A percentile compares a stretch with the other conserved stretches of the same genome.
Conservation (phyloP, 2,329 filamentous ascomycete species). For the Colletotrichum sp. region DNA sequence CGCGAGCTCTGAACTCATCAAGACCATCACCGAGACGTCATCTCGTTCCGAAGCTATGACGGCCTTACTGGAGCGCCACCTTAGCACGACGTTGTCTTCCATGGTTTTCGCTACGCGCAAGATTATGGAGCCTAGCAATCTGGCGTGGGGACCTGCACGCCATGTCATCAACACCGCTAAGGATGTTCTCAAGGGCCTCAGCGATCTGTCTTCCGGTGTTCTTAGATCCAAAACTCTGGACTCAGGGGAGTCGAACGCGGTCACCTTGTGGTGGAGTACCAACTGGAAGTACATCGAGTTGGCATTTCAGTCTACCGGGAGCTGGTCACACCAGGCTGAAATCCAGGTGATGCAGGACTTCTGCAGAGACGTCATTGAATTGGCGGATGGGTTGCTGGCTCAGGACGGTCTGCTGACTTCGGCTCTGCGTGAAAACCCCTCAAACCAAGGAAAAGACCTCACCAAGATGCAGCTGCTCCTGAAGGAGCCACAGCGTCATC, state of each 20-base stretch:
- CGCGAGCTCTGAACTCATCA: slow-evolving; percentile 81
- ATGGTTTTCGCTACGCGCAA: slow-evolving; percentile 42
- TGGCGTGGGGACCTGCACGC: slow-evolving; percentile 63
- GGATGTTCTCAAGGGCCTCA: slow-evolving; percentile 62
- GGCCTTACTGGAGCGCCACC: slow-evolving; percentile 49
- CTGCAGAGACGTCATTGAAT: slow-evolving; percentile 93
- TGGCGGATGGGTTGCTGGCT: slow-evolving; percentile 83
- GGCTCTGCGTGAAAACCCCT: slow-evolving; percentile 52
- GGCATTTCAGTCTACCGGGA: slow-evolving; percentile 80
- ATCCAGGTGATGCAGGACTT: slow-evolving; percentile 87
- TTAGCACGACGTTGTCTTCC: slow-evolving; percentile 44
- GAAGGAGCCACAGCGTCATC: slow-evolving; percentile 63
- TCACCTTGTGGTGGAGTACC: slow-evolving; percentile 81
- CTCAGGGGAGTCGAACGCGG: slow-evolving; percentile 65
- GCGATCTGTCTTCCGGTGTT: slow-evolving; percentile 61
- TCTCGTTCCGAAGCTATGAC: slow-evolving; percentile 56
- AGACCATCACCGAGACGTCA: slow-evolving; percentile 70
- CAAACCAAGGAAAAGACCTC: slow-evolving; percentile 46
- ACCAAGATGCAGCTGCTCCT: slow-evolving; percentile 55
- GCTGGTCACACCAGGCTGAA: slow-evolving; percentile 79
- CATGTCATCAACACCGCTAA: slow-evolving; percentile 62
- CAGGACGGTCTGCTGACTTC: slow-evolving; percentile 85
- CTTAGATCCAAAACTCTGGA: slow-evolving; percentile 62
- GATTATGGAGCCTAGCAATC: slow-evolving; percentile 38
- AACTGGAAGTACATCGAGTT: slow-evolving; percentile 83